A percentile compares a stretch with the other conserved stretches of the same genome.
phyloP scores from a whole-genome alignment of 306 rosid genomes.

The Glycine latifolia region DNA sequence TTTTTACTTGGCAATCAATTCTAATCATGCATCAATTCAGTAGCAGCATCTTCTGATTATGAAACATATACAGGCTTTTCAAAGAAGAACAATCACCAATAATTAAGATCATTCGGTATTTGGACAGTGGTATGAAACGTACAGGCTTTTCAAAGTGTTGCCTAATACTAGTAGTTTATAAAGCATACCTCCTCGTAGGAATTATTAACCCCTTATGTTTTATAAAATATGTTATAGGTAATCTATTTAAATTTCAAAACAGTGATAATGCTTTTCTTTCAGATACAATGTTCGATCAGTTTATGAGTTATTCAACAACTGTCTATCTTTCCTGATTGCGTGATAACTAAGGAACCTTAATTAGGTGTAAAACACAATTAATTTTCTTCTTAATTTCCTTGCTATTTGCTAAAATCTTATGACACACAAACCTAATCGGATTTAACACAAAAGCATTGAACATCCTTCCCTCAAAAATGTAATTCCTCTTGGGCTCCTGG shows the following conservation, averaged over 20 bases:
- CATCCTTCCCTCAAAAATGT: slow-evolving; percentile 5
- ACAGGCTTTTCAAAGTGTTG: not conserved
- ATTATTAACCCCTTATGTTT: not conserved
- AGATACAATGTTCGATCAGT: not conserved
- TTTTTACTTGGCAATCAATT: too few species aligned
- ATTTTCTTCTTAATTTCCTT: not conserved
- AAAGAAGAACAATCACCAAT: too few species aligned
- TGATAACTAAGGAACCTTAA: not conserved
- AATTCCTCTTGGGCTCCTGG: not conserved
- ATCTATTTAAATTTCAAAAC: not conserved
- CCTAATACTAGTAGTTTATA: not conserved
- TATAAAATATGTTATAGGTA: not conserved
- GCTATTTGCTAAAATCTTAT: not conserved
- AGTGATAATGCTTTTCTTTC: not conserved
- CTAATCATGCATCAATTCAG: too few species aligned
- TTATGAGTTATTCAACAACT: not conserved
- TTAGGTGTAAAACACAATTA: not conserved
- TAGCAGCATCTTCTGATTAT: too few species aligned
- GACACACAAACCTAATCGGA: not conserved
- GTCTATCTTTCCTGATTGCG: not conserved
- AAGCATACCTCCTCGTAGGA: not conserved
- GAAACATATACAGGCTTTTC: too few species aligned
- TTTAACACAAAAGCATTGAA: not conserved
- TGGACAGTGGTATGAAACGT: too few species aligned
- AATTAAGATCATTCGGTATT: too few species aligned